Percentiles rank a stretch among this genome's conserved stretches.
Conservation (phyloP, 257 asterid genomes). For the Prunella vulgaris region DNA sequence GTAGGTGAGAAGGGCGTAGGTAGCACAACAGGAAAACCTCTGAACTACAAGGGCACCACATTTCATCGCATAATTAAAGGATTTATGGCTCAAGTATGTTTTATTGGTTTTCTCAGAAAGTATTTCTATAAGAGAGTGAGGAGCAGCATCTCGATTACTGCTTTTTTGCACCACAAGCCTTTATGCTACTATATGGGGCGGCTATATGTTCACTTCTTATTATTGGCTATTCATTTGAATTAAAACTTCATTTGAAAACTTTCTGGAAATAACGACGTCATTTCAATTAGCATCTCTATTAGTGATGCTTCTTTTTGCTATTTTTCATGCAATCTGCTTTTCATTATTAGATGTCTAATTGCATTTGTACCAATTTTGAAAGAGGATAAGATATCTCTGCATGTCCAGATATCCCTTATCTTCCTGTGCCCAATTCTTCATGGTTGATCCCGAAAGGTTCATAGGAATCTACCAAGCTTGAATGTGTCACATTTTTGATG, state of each 20-base stretch:
- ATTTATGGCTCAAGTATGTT: slow-evolving; percentile 94
- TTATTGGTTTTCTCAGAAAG: slow-evolving; percentile 5
- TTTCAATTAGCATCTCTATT: background rate
- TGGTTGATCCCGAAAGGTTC: slow-evolving; percentile 3
- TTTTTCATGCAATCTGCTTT: background rate
- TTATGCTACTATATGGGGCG: background rate
- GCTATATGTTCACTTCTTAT: background rate
- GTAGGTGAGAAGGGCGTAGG: slow-evolving; percentile 95
- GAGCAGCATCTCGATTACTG: background rate
- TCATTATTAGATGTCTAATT: slow-evolving; percentile 5
- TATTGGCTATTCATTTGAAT: background rate
- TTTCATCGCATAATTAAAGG: slow-evolving; percentile 95
- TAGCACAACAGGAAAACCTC: slow-evolving; percentile 73
- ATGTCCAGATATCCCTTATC: background rate
- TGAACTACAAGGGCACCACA: slow-evolving; percentile 82
- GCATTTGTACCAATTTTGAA: slow-evolving; percentile 4
- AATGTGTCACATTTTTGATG: background rate
- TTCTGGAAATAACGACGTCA: background rate
- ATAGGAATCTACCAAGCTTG: slow-evolving; percentile 7
- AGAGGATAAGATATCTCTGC: background rate
- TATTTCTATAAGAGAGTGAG: background rate
- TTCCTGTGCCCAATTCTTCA: background rate
- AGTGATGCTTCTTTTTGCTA: background rate
- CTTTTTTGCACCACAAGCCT: background rate
- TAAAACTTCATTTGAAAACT: background rate